A percentile compares a stretch with the other conserved stretches of the same genome.
phyloP scores from a whole-genome alignment of 2,329 filamentous ascomycete genomes.

The Rutstroemia sp. region DNA sequence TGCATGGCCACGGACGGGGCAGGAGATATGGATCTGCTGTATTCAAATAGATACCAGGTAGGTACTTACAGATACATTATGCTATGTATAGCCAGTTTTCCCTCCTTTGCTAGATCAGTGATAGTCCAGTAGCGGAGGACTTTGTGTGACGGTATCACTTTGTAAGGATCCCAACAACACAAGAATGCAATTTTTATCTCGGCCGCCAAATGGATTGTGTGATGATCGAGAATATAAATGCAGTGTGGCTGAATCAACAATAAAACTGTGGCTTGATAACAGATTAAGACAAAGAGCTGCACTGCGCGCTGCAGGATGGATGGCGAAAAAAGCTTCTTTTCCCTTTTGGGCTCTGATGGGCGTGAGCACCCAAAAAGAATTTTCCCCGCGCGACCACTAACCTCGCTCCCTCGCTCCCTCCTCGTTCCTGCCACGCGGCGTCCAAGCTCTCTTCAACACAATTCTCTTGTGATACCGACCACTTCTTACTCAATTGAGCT shows the following conservation, averaged over 20 bases:
- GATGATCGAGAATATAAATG: neutral
- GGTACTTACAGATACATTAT: no score
- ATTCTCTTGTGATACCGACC: neutral
- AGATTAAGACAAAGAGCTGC: neutral
- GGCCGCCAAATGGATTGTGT: neutral
- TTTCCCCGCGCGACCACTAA: neutral
- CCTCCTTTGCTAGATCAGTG: no score
- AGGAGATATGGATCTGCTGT: no score
- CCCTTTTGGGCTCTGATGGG: neutral
- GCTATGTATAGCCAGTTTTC: no score
- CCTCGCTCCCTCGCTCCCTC: neutral
- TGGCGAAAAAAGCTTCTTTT: slow-evolving; percentile 4
- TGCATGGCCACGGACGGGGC: no score
- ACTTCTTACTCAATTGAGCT: neutral
- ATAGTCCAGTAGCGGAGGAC: no score
- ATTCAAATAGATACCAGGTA: neutral
- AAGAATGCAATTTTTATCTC: no score
- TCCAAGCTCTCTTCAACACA: neutral
- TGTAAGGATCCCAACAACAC: no score
- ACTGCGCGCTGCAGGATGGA: no score
- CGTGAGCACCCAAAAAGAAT: neutral
- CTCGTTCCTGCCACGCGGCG: slow-evolving; percentile 9
- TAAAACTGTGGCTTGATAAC: neutral
- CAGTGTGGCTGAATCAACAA: neutral
- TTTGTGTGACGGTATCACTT: no score